Evolutionary conservation across 257 asterid species (phyloP), one percentile per base, ranked within the genome.

Genomic region (Solanum ossicruentum): DNA sequence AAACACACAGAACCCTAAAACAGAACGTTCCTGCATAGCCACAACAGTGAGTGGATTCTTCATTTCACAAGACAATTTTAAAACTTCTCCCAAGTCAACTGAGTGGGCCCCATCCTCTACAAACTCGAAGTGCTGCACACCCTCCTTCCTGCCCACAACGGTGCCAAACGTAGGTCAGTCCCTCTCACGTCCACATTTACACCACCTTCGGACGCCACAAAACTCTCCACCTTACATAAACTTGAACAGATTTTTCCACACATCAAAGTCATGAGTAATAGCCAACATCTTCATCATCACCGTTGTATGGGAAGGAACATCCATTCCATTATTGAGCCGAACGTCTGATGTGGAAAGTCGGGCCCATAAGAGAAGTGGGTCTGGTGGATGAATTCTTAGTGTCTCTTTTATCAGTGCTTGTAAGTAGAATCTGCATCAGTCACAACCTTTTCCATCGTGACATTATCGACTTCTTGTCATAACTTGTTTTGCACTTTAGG

Each of bases 251-350:
- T 89, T 86, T 1, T 77, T 61, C 93, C 93, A 91, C 0, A 91
- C 18, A 1, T 23, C 20, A 0, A 89, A 52, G 82, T 91, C 92
- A 17, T 89, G 93, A 0, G 95, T 86, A 13, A 92, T 92, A 13
- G 93, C 89, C 95, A 93, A 91, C 93, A 91, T 91, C 60, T 92
- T 92, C 32, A 92, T 90, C 93, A 92, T 92, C 1, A 93, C 89
- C 0, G 89, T 91, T 0, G 95, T 92, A 70, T 91, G 85, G 4
- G 85, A 80, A 0, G 92, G 93, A 39, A 90, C 82, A 0, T 91
- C 56, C 93, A 92, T 88, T 63, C 88, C 90, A 20, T 91, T 91
- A 85, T 79, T 85, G 17, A 92, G 92, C 6, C 4, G 84, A 21
- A 92, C 91, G 28, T 92, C 85, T 0, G 87, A 61, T 0, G 91